Conservation (phyloP, 331 rosid species). For the Quercus tomentella region DNA sequence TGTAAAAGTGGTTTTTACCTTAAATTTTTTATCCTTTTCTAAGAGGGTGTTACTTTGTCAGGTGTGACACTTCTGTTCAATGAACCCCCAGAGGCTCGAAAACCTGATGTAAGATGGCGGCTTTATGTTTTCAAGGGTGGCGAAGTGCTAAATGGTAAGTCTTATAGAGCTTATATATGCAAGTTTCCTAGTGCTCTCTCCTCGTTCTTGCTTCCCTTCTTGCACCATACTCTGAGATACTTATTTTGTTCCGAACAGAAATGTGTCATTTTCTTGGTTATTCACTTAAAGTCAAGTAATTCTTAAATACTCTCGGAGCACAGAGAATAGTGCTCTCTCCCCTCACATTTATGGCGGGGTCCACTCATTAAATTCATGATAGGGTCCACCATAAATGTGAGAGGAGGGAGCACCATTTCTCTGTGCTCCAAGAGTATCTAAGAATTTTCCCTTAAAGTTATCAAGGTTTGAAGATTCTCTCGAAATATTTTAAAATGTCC, state of each 20-base stretch:
- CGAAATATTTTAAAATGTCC: background rate
- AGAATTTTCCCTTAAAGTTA: background rate
- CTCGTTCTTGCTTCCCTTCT: background rate
- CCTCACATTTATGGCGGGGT: too few relatives aligned
- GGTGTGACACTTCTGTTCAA: conserved; percentile 80
- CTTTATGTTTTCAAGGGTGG: conserved; percentile 97
- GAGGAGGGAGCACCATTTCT: too few relatives aligned
- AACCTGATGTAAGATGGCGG: conserved; percentile 84
- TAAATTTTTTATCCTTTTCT: background rate
- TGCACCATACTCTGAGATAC: background rate
- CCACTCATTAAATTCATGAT: too few relatives aligned
- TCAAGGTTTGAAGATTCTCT: background rate
- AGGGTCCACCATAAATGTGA: too few relatives aligned
- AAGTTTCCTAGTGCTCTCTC: background rate
- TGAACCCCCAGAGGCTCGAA: conserved; percentile 87
- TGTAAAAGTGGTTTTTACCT: background rate
- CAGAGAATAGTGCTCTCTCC: accelerated
- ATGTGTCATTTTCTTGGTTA: background rate
- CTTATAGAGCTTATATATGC: conserved; percentile 1
- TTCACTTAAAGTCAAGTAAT: background rate
- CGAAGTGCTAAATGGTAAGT: conserved; percentile 82
- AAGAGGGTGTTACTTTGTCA: conserved; percentile 29
- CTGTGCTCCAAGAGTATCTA: too few relatives aligned
- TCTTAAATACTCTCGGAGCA: too few relatives aligned
- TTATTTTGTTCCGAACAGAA: background rate